These are phyloP conservation scores for Arabidopsis hybrid DNA, from an alignment of 441 rosid species.

Conservation along the genomic window DNA sequence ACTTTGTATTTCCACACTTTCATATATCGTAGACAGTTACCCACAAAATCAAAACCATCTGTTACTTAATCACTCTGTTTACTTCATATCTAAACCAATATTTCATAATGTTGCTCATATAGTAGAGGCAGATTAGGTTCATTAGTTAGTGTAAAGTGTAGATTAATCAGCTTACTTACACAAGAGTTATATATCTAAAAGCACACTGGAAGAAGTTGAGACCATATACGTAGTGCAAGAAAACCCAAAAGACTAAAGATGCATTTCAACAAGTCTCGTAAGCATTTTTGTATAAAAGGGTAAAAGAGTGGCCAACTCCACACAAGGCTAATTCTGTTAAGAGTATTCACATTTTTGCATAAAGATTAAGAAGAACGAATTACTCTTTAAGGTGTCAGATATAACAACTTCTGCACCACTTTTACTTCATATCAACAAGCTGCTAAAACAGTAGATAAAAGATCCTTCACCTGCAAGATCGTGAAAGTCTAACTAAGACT, in stretches of 20 bases:
- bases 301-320: background rate
- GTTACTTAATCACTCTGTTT: background rate
- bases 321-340: background rate
- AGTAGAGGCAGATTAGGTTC: background rate
- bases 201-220: no score
- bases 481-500: background rate
- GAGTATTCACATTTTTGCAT: background rate
- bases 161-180: background rate
- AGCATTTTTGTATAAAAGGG: background rate
- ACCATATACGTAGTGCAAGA: no score
- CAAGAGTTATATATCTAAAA: background rate
- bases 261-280: background rate
- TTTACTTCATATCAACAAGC: background rate
- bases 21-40: no score
- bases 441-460: background rate
- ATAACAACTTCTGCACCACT: background rate
- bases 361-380: background rate
- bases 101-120: background rate
- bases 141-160: background rate
- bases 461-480: background rate
- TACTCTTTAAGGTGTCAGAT: background rate
- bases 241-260: background rate
- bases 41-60: no score
- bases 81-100: background rate
- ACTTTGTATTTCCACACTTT: no score